phyloP scores from a whole-genome alignment of 2,329 filamentous ascomycete species.

The Epichloe glyceriae region DNA sequence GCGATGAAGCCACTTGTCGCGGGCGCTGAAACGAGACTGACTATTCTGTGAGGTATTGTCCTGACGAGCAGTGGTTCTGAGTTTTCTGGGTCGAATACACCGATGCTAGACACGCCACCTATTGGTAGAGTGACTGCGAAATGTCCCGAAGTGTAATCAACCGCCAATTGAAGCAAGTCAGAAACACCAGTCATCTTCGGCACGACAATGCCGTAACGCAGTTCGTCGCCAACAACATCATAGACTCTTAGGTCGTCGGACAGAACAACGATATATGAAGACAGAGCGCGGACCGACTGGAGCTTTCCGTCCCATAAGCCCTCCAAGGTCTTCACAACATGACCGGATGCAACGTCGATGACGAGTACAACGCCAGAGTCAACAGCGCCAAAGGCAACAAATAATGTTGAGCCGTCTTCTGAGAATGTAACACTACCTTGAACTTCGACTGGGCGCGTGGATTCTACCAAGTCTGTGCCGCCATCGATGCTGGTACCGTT shows the following conservation, averaged over 20 bases:
- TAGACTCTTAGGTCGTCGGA: slow-evolving; percentile 66
- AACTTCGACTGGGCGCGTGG: slow-evolving; percentile 18
- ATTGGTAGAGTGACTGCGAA: slow-evolving; percentile 49
- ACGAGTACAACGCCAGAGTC: slow-evolving; percentile 56
- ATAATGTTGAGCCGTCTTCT: slow-evolving; percentile 73
- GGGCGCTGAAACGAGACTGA: slow-evolving; percentile 52
- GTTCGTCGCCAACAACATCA: slow-evolving; percentile 68
- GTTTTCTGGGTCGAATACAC: slow-evolving; percentile 53
- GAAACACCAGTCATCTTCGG: slow-evolving; percentile 25
- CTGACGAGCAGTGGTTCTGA: slow-evolving; percentile 46
- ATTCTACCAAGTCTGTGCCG: slow-evolving; percentile 14
- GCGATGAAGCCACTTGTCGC: slow-evolving; percentile 60
- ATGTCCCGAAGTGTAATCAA: slow-evolving; percentile 50
- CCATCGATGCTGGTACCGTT: slow-evolving; percentile 32
- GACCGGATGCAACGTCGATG: slow-evolving; percentile 59
- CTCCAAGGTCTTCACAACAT: slow-evolving; percentile 52
- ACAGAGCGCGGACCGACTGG: slow-evolving; percentile 57
- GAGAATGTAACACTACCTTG: slow-evolving; percentile 65
- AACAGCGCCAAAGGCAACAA: slow-evolving; percentile 45
- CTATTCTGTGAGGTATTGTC: slow-evolving; percentile 43
- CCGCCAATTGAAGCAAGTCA: slow-evolving; percentile 53
- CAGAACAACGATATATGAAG: slow-evolving; percentile 61
- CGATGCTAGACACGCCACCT: slow-evolving; percentile 39
- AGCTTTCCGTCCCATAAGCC: slow-evolving; percentile 54
- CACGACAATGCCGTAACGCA: slow-evolving; percentile 53